phyloP scores from a whole-genome alignment of 306 rosid genomes.

The Lablab purpureus region DNA sequence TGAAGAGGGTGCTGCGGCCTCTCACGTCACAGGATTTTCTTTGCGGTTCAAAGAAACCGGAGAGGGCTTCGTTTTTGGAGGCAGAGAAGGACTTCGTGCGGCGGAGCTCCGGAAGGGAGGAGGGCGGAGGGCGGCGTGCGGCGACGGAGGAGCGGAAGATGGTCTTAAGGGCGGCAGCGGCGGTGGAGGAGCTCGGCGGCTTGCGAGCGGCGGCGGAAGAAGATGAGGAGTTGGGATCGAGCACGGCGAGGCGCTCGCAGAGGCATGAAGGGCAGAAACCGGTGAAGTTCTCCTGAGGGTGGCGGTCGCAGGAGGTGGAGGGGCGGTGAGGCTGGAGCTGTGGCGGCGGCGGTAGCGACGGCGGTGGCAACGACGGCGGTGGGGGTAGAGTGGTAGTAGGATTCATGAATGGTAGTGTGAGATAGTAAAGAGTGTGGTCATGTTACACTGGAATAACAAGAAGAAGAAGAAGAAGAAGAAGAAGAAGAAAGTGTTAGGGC shows the following conservation, averaged over 20 bases:
- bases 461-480: neutral
- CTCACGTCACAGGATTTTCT: slow-evolving; percentile 95
- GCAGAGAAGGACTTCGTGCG: slow-evolving; percentile 97
- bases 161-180: slow-evolving; percentile 93
- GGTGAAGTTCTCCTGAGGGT: slow-evolving; percentile 88
- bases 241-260: slow-evolving; percentile 94
- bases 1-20: slow-evolving; percentile 76
- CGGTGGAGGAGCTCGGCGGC: slow-evolving; percentile 72
- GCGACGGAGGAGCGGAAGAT: slow-evolving; percentile 71
- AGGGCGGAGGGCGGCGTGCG: slow-evolving; percentile 40
- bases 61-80: slow-evolving; percentile 86
- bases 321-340: slow-evolving; percentile 74
- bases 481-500: neutral
- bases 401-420: slow-evolving; percentile 64
- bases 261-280: slow-evolving; percentile 99
- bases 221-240: slow-evolving; percentile 70
- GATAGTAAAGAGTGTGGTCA: slow-evolving; percentile 66
- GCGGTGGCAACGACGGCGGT: slow-evolving; percentile 43
- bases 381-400: slow-evolving; percentile 61
- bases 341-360: neutral
- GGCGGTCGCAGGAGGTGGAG: slow-evolving; percentile 82
- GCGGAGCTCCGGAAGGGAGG: slow-evolving; percentile 84
- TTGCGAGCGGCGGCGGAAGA: slow-evolving; percentile 69
- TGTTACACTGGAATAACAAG: slow-evolving; percentile 52
- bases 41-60: slow-evolving; percentile 90